Evolutionary conservation across 257 asterid genomes (phyloP).

Genomic region (Lithospermum erythrorhizon): DNA sequence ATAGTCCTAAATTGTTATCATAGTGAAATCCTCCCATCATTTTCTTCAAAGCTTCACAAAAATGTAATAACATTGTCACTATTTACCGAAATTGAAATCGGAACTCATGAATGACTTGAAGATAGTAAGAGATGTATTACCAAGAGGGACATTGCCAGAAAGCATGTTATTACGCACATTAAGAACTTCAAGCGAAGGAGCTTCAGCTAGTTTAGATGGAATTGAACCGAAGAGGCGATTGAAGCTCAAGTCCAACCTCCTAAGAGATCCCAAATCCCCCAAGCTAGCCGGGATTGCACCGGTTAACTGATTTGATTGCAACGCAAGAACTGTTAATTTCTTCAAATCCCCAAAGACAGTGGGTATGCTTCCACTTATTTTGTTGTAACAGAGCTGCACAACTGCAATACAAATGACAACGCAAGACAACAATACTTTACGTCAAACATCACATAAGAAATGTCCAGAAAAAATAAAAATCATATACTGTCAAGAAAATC

Average conservation of each 20-base stretch:
- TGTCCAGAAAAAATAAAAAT: background rate
- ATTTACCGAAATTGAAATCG: background rate
- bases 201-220: constrained; percentile 75
- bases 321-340: constrained; percentile 67
- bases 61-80: constrained; percentile 3
- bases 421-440: background rate
- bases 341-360: constrained; percentile 47
- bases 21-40: constrained; percentile 57
- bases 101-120: background rate
- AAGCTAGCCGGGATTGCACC: constrained; percentile 97
- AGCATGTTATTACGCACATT: constrained; percentile 69
- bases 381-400: constrained; percentile 87
- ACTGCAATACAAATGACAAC: constrained; percentile 29
- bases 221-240: constrained; percentile 77
- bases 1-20: constrained; percentile 59
- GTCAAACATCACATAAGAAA: background rate
- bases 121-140: constrained; percentile 24
- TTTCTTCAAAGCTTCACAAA: constrained; percentile 64
- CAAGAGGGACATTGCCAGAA: constrained; percentile 92
- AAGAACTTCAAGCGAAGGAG: constrained; percentile 58
- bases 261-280: constrained; percentile 52
- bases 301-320: constrained; percentile 60
- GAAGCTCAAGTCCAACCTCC: constrained; percentile 67
- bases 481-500: background rate
- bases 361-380: constrained; percentile 74